Conservation (phyloP, 805 yeast genomes). For the Spathaspora hagerdaliae region DNA sequence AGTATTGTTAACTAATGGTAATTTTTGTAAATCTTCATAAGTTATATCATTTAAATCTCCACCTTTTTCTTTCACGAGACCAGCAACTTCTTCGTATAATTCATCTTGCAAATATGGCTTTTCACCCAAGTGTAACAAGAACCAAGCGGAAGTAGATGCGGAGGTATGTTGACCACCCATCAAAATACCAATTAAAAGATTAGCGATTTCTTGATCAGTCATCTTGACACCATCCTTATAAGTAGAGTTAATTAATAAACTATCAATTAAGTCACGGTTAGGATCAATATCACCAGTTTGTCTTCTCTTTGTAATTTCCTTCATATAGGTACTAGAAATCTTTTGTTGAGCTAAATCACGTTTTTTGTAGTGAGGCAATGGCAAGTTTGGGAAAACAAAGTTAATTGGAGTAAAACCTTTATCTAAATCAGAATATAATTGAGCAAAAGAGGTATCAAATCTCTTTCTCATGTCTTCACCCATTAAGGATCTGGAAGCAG, state of each 20-base stretch:
- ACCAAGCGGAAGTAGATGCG: constrained; percentile 95
- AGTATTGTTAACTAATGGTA: constrained; percentile 77
- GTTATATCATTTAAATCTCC: constrained; percentile 52
- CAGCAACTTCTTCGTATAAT: constrained; percentile 67
- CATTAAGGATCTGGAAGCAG: constrained; percentile 86
- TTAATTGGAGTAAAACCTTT: constrained; percentile 95
- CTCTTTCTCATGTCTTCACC: constrained; percentile 88
- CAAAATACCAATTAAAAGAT: constrained; percentile 86
- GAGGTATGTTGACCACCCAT: constrained; percentile 99
- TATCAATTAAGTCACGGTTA: constrained; percentile 85
- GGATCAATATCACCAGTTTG: constrained; percentile 64
- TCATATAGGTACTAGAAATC: constrained; percentile 78
- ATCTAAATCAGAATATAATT: constrained; percentile 84
- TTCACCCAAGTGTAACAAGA: constrained; percentile 83
- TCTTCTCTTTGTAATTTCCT: constrained; percentile 73
- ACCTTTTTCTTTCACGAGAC: constrained; percentile 53
- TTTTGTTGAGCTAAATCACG: constrained; percentile 86
- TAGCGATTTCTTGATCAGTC: constrained; percentile 95
- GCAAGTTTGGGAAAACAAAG: constrained; percentile 92
- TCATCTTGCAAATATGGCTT: constrained; percentile 82
- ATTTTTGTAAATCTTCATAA: constrained; percentile 76
- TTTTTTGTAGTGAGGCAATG: constrained; percentile 76
- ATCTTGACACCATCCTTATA: constrained; percentile 92
- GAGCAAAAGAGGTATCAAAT: constrained; percentile 80
- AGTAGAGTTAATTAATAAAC: constrained; percentile 74